Evolutionary conservation across 306 rosid species (phyloP), one percentile per base, ranked within the genome.

Genomic region (Bauhinia variegata): DNA sequence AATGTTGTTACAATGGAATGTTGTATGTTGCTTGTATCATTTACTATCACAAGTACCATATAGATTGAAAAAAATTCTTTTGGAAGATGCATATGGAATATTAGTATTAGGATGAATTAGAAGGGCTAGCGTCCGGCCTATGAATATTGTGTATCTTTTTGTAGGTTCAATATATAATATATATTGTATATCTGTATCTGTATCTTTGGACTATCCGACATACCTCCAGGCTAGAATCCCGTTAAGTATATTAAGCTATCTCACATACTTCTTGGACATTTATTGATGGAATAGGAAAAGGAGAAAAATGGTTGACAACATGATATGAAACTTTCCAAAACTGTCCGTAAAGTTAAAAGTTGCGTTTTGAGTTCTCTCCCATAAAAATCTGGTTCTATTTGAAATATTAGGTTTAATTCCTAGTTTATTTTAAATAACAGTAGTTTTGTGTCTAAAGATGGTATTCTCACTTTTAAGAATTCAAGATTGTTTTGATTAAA

Each of bases 1-100:
- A 39, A 53, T 75, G 48, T 63, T 60, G 44, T 78, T 78, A 70
- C 42, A 61, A 47, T 38, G 78, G 77, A 68, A 23, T n/a, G n/a
- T n/a, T n/a, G n/a, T n/a, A 53, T 75, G 48, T 63, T 23, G 28
- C 28, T 23, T 32, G 34, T 54, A 50, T 50, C 37, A 54, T 41
- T 39, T 71, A 49, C 44, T 7, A 33, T 7, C 37, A 16, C 5
- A 69, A 54, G 49, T 62, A 28, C n/a, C 53, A 47, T 47, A 38
- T 60, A 11, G 33, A 48, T 56, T 28, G 67, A 56, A 16, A 49
- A 49, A 48, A 30, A 13, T 23, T 23, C 28, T 23, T 23, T 23
- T 23, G 28, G 28, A 23, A 23, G 28, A 23, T 1, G 28, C 28
- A 23, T 23, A 23, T 23, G 2, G 28, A 23, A 23, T 23, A 23